Evolutionary conservation across 345 rosid species (phyloP), one percentile per base, ranked within the genome.

Genomic region (Sisymbrium altissimum): DNA sequence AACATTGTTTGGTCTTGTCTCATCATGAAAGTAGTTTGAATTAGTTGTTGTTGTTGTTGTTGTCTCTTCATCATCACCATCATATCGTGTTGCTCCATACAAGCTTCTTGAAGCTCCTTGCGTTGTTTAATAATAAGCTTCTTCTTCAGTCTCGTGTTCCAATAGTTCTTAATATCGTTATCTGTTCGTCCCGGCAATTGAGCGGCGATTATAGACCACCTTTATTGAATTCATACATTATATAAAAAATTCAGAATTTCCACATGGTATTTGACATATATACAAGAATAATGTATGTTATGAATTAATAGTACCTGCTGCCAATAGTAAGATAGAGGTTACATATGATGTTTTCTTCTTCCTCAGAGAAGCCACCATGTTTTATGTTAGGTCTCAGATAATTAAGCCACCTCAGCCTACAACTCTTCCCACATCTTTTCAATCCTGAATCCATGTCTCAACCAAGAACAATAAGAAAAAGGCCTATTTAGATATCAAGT

Each of bases 141-240:
- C 87, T 86, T 88, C 78, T 86, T 88, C 1, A 88, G 85, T 80
- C 87, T 85, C 7, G 94, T 88, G 86, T 88, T 88, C 94, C 94
- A 88, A 66, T 88, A 85, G 81, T 88, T 88, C 70, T 88, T 88
- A 30, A 88, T 88, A 76, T 88, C 91, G 33, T 88, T 88, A 64
- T 88, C 94, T 3, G 94, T 88, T 65, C 94, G 78, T 75, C 94
- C 94, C 23, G 94, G 94, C 36, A 88, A 60, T 41, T 88, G 94
- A 29, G 88, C 94, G 30, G 91, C 94, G 41, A 88, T 88, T 30
- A 88, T 86, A 68, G 94, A 88, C 94, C 94, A 88, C 83, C 94
- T 88, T 57, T 32, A 65, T 70, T 17, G 1, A 29, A 68, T 17
- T 23, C 9, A 25, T 17, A 8, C 45, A 70, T 30, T 19, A 56